A percentile compares a stretch with the other conserved stretches of the same genome.
These are phyloP conservation scores for Atkinsonella hypoxylon DNA, from an alignment of 2,329 filamentous ascomycete species.

Conservation along the genomic window DNA sequence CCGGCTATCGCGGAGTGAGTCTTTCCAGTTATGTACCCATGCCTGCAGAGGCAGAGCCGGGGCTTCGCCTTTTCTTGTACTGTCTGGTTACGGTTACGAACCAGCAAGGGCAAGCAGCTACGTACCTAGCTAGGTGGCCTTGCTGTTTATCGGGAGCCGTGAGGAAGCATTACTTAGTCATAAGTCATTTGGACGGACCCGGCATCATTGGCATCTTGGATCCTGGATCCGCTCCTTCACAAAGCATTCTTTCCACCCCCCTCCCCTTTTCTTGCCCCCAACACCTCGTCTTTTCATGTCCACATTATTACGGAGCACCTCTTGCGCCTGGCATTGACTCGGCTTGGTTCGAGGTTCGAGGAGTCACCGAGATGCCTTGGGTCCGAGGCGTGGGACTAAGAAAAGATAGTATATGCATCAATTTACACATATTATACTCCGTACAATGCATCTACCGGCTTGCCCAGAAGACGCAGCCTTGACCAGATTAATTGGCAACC, in stretches of 20 bases:
- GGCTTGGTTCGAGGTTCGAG: not conserved
- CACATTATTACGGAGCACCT: not conserved
- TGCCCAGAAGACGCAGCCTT: not conserved
- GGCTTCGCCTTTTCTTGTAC: too few relatives aligned
- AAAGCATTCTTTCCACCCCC: not conserved
- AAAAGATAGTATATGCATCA: not conserved
- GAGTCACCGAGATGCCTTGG: not conserved
- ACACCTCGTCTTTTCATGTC: not conserved
- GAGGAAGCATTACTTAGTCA: not conserved
- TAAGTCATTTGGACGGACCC: too few relatives aligned
- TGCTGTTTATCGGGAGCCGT: not conserved
- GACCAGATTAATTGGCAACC: not conserved
- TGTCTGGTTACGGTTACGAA: too few relatives aligned
- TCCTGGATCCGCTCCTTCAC: conserved; percentile 1
- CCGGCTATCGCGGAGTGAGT: too few relatives aligned
- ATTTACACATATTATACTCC: not conserved
- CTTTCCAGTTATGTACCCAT: too few relatives aligned
- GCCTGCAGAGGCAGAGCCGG: too few relatives aligned
- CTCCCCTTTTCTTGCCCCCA: not conserved
- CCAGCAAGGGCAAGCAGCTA: too few relatives aligned
- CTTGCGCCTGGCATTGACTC: conserved; percentile 1
- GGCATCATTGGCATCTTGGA: not conserved
- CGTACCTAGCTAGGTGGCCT: not conserved
- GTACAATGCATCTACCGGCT: not conserved
- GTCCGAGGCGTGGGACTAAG: not conserved